These are phyloP conservation scores for Austroboletus niveus DNA, from an alignment of 1,284 basidiomycete species.

Conservation along the genomic window DNA sequence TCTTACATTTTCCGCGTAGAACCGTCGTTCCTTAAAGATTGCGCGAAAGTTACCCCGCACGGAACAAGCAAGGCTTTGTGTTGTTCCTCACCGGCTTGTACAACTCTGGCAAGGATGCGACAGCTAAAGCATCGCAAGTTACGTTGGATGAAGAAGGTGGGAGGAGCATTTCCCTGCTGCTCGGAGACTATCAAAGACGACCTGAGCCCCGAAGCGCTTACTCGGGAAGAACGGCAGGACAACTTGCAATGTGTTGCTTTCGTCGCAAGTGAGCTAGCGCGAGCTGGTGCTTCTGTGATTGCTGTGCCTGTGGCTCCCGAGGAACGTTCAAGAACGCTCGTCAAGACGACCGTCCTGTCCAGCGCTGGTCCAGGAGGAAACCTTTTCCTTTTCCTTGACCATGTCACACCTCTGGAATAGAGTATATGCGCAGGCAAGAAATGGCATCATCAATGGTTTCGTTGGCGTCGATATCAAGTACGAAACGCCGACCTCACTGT, in stretches of 20 bases:
- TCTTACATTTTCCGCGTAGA: slow-evolving; percentile 38
- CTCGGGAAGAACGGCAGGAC: slow-evolving; percentile 79
- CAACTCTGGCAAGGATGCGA: slow-evolving; percentile 94
- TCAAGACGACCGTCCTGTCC: slow-evolving; percentile 74
- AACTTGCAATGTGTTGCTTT: slow-evolving; percentile 78
- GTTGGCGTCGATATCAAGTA: slow-evolving; percentile 87
- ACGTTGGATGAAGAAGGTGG: slow-evolving; percentile 96
- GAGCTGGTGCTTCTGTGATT: slow-evolving; percentile 95
- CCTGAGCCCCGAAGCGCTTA: slow-evolving; percentile 73
- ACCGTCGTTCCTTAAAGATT: slow-evolving; percentile 93
- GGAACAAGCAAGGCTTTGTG: slow-evolving; percentile 95
- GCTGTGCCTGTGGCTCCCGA: slow-evolving; percentile 88
- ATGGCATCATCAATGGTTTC: slow-evolving; percentile 85
- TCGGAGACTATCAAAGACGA: slow-evolving; percentile 91
- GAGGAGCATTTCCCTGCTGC: slow-evolving; percentile 88
- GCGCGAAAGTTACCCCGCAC: slow-evolving; percentile 94
- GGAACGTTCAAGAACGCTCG: slow-evolving; percentile 74
- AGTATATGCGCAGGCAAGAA: slow-evolving; percentile 79
- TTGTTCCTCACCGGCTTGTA: slow-evolving; percentile 90
- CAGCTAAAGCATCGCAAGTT: slow-evolving; percentile 87
- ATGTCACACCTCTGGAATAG: slow-evolving; percentile 85
- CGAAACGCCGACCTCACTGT: too few species aligned
- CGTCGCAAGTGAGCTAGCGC: slow-evolving; percentile 84
- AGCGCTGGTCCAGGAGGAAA: slow-evolving; percentile 84
- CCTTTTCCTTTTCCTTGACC: slow-evolving; percentile 95